Evolutionary conservation across 139 green algal genomes (phyloP).

Genomic region (Volvox africanus): DNA sequence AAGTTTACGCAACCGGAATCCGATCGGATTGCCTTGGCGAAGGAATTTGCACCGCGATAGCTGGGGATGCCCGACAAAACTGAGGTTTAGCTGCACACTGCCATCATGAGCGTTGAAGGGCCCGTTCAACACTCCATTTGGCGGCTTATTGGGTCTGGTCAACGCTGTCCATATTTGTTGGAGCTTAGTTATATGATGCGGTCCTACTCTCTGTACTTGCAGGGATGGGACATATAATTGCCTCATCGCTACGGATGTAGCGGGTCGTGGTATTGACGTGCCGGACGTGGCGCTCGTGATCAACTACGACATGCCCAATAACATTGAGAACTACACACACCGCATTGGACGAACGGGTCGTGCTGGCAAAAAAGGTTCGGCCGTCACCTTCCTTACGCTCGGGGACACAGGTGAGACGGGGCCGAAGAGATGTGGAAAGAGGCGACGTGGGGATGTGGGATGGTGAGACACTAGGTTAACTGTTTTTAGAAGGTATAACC

Average conservation of each 20-base stretch:
- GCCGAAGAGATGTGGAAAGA: not conserved
- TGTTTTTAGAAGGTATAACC: no score
- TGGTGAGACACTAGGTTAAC: not conserved
- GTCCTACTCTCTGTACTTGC: not conserved
- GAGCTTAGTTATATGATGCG: no score
- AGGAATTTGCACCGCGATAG: no score
- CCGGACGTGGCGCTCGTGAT: constrained; percentile 92
- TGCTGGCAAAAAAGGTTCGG: constrained; percentile 88
- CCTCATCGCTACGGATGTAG: constrained; percentile 98
- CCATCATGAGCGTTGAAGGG: no score
- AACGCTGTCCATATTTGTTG: no score
- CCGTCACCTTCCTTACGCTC: constrained; percentile 93
- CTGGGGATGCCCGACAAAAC: no score
- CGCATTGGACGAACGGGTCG: constrained; percentile 92
- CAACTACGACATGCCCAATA: constrained; percentile 98
- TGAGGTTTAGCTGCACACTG: no score
- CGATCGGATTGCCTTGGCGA: no score
- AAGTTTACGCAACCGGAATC: no score
- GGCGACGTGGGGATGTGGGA: not conserved
- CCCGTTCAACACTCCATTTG: no score
- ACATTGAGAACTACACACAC: constrained; percentile 98
- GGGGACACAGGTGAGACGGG: constrained; percentile 48
- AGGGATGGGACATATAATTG: constrained; percentile 91
- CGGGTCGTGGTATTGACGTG: constrained; percentile 98
- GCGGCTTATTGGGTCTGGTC: no score